Conservation (phyloP, 805 yeast genomes). For the Schizosaccharomyces cryophilus region DNA sequence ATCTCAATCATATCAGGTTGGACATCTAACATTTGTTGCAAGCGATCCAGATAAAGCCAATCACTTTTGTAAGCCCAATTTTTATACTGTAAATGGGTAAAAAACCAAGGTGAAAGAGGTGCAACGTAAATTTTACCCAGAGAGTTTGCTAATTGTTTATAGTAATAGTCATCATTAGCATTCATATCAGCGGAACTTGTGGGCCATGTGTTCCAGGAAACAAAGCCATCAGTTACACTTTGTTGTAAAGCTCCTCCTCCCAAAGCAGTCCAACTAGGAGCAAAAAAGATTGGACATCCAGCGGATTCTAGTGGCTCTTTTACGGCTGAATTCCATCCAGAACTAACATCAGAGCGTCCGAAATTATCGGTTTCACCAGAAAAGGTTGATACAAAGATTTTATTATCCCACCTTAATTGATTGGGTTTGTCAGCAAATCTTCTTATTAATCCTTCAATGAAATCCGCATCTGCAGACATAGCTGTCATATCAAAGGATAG, state of each 20-base stretch:
- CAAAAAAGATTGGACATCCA: constrained; percentile 1
- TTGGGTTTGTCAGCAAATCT: background rate
- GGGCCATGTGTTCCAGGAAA: constrained; percentile 5
- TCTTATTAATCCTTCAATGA: background rate
- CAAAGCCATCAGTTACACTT: constrained; percentile 2
- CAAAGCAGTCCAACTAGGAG: constrained; percentile 4
- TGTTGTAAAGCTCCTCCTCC: background rate
- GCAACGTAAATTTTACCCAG: constrained; percentile 3
- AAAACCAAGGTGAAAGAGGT: constrained; percentile 5
- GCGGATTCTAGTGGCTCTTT: background rate
- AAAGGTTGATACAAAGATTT: background rate
- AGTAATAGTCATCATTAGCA: background rate
- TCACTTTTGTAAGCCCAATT: constrained; percentile 4
- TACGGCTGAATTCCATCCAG: background rate
- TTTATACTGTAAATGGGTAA: constrained; percentile 2
- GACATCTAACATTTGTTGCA: constrained; percentile 3
- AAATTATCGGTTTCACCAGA: background rate
- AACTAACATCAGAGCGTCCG: background rate
- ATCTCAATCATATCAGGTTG: constrained; percentile 5
- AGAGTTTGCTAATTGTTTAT: background rate
- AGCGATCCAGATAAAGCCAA: constrained; percentile 1
- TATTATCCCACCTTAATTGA: background rate
- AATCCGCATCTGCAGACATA: background rate
- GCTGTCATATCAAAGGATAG: background rate
- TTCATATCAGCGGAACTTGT: background rate